Conservation (phyloP, 345 rosid genomes). For the Conringia planisiliqua region DNA sequence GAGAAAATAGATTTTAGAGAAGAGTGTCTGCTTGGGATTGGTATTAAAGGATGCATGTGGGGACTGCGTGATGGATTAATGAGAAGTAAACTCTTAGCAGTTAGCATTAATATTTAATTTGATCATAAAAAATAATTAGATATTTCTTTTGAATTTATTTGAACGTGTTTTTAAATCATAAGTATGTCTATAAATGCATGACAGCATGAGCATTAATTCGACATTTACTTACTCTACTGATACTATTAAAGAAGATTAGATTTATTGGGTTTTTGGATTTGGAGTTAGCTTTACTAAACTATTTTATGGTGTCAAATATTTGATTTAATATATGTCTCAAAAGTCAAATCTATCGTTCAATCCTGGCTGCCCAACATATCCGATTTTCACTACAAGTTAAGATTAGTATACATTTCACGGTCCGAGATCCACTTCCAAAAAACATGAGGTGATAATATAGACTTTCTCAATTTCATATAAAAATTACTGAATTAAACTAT, state of each 20-base stretch:
- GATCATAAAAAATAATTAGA: background rate
- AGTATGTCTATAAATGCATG: background rate
- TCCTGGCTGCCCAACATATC: too few relatives aligned
- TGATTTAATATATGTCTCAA: background rate
- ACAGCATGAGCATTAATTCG: slow-evolving; percentile 17
- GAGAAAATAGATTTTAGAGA: background rate
- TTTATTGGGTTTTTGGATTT: background rate
- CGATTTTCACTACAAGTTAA: too few relatives aligned
- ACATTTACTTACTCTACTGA: background rate
- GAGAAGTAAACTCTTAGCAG: slow-evolving; percentile 29
- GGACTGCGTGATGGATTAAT: slow-evolving; percentile 30
- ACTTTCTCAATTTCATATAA: background rate
- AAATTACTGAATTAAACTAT: too few relatives aligned
- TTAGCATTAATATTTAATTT: slow-evolving; percentile 21
- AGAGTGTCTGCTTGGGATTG: slow-evolving; percentile 15
- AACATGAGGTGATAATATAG: too few relatives aligned
- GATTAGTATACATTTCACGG: too few relatives aligned
- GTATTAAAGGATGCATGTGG: slow-evolving; percentile 36
- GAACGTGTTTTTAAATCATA: background rate
- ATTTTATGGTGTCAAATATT: background rate
- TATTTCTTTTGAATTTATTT: background rate
- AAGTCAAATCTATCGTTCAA: background rate
- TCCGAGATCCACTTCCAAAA: background rate
- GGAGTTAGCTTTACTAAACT: background rate
- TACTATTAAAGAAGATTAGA: background rate